Evolutionary conservation across 2,329 filamentous ascomycete species (phyloP).

Genomic region (Diaporthe longicolla): DNA sequence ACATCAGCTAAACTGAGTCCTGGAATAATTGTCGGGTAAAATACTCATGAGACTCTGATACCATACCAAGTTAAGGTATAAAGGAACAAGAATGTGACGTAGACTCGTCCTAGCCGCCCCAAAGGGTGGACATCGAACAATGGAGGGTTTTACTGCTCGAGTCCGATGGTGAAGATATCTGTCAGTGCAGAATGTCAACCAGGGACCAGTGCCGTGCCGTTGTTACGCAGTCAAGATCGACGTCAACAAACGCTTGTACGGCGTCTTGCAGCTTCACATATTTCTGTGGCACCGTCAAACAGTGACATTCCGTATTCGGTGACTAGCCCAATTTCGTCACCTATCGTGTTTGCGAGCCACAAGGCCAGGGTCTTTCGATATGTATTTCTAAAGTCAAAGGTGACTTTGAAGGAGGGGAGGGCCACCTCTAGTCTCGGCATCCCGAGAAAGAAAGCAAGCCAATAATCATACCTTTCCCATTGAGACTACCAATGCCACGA

Average conservation of each 20-base stretch:
- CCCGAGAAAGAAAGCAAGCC: background rate
- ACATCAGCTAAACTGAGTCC: no score
- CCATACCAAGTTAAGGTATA: no score
- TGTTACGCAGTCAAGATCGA: background rate
- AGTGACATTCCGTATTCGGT: background rate
- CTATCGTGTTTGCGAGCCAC: background rate
- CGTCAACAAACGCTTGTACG: background rate
- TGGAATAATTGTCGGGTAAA: no score
- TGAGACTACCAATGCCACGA: background rate
- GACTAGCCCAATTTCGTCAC: background rate
- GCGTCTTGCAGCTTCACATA: background rate
- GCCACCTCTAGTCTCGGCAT: background rate
- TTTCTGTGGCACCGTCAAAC: slow-evolving; percentile 10
- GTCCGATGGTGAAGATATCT: no score
- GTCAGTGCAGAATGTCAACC: background rate
- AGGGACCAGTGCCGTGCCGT: background rate
- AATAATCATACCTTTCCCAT: background rate
- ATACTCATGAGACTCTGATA: no score
- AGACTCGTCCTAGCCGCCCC: no score
- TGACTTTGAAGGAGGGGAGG: background rate
- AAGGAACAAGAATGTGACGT: no score
- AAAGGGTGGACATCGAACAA: no score
- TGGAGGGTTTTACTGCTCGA: no score
- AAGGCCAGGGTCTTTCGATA: background rate
- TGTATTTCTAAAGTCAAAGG: background rate